Evolutionary conservation across 441 rosid species (phyloP), one percentile per base, ranked within the genome.

Genomic region (Metrosideros polymorpha): DNA sequence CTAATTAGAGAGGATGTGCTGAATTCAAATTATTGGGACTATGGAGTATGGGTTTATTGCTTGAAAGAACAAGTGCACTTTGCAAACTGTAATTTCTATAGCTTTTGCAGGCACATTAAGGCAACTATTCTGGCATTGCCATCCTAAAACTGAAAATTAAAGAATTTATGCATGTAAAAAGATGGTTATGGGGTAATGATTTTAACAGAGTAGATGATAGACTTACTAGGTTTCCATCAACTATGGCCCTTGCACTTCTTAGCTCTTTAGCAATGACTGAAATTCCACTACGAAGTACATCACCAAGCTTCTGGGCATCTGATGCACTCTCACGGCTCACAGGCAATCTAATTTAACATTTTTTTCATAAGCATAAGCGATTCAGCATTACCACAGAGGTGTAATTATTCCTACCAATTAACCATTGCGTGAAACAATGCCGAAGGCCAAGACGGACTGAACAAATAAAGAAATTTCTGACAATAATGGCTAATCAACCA

Each of bases 201-300:
- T 66, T 66, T 19, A 14, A 66, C 77, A 71, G 79, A 39, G 45
- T 71, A 71, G 79, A 10, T 22, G 15, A 39, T 10, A 39, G n/a
- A 42, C 93, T 92, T 89, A 97, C 99, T 97, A 95, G 91, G 83
- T 91, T 91, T 52, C 99, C 98, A 92, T 96, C 96, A 88, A 96
- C 89, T 90, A 96, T 61, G n/a, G 98, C 95, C 90, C 87, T 94
- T 87, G 98, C 97, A 91, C 87, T 90, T 85, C 84, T 91, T 77
- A 97, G 91, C 90, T 93, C 98, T 90, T 92, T 92, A 47, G 89
- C 96, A 86, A 91, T 94, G 88, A 85, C 63, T 56, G 92, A 90
- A 85, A 96, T 93, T 93, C 92, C 96, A 85, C 89, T 91, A 85
- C 87, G 96, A 59, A 96, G 96, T 86, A 93, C 92, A 84, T 90